Evolutionary conservation across 371 early-diverging fungal species (phyloP).

Genomic region (Mortierella polycephala): DNA sequence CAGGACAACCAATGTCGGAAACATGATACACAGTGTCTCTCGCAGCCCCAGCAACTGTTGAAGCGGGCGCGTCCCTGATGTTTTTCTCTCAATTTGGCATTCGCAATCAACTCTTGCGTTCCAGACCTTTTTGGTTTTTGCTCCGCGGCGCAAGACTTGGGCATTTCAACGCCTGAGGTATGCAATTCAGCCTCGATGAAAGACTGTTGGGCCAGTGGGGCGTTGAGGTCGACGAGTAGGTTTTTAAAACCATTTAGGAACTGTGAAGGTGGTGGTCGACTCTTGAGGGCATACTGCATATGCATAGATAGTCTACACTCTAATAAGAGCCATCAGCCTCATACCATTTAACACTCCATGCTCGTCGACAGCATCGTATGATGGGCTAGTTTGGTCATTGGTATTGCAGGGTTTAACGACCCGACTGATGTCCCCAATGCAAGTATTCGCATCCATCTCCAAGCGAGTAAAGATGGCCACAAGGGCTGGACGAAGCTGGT

Average conservation of each 20-base stretch:
- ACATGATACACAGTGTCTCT: too few species aligned
- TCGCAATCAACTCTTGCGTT: background rate
- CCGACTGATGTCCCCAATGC: constrained; percentile 5
- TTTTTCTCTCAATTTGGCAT: background rate
- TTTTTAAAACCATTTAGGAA: too few species aligned
- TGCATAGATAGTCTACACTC: too few species aligned
- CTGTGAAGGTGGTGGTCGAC: too few species aligned
- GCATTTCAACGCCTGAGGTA: background rate
- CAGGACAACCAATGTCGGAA: too few species aligned
- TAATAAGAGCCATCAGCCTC: too few species aligned
- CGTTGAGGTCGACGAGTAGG: too few species aligned
- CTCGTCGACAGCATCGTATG: constrained; percentile 1
- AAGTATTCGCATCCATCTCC: background rate
- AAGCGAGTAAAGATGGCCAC: background rate
- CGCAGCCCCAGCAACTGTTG: background rate
- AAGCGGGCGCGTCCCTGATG: background rate
- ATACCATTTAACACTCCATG: background rate
- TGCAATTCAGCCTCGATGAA: background rate
- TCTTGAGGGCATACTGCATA: too few species aligned
- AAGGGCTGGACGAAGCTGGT: background rate
- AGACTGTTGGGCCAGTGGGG: constrained; percentile 40
- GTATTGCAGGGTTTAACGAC: background rate
- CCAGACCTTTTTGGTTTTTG: background rate
- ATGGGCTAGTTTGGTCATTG: background rate
- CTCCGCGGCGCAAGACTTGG: background rate